A percentile compares a stretch with the other conserved stretches of the same genome.
Evolutionary conservation across 768 basidiomycete genomes (phyloP).

Genomic region (Lactarius tabidus): DNA sequence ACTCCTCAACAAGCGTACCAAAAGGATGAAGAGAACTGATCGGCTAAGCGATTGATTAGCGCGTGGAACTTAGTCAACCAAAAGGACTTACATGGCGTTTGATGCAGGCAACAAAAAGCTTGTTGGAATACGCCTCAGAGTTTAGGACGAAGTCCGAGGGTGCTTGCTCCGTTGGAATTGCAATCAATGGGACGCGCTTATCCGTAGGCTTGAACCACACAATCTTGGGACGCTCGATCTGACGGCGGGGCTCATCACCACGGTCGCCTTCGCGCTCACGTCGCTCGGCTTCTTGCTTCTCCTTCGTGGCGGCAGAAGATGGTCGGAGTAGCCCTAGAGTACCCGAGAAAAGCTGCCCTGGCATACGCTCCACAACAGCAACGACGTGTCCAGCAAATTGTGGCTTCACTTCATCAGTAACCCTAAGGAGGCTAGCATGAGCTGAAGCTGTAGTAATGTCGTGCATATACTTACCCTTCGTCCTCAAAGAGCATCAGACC

Average conservation of each 20-base stretch:
- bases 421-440: constrained; percentile 44
- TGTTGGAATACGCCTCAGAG: constrained; percentile 85
- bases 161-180: constrained; percentile 98
- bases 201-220: constrained; percentile 99
- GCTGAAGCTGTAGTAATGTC: background rate
- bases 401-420: constrained; percentile 96
- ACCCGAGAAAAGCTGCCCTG: constrained; percentile 96
- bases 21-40: constrained; percentile 98
- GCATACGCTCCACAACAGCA: constrained; percentile 99
- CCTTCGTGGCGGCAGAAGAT: constrained; percentile 95
- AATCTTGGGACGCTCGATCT: constrained; percentile 92
- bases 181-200: constrained; percentile 97
- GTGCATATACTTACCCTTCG: constrained; percentile 64
- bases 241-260: constrained; percentile 76
- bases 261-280: constrained; percentile 95
- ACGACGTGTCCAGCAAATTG: constrained; percentile 99
- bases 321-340: constrained; percentile 93
- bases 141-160: constrained; percentile 95
- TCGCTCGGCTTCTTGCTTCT: constrained; percentile 97
- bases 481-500: constrained; percentile 96
- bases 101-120: constrained; percentile 95
- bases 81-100: constrained; percentile 80
- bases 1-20: constrained; percentile 95
- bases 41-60: constrained; percentile 45
- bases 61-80: constrained; percentile 21